These are phyloP conservation scores for Tribonema minus DNA, from an alignment of 108 stramenopile species.

Conservation along the genomic window DNA sequence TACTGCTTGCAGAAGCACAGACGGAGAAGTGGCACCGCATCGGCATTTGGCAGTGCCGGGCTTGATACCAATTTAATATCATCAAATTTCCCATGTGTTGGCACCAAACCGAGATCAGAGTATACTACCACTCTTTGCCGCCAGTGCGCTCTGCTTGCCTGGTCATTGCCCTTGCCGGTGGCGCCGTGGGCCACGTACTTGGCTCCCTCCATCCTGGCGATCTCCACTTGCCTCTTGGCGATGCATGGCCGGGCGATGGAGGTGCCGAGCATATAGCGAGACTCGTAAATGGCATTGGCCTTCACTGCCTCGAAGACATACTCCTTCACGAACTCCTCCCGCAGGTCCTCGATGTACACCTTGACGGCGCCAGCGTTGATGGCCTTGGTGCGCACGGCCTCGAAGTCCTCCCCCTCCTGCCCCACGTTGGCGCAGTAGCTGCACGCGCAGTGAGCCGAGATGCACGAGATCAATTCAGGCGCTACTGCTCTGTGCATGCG, in stretches of 20 bases:
- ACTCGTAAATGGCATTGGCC: slow-evolving; percentile 82
- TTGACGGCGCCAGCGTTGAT: slow-evolving; percentile 46
- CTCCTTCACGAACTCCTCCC: slow-evolving; percentile 87
- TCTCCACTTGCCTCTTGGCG: slow-evolving; percentile 95
- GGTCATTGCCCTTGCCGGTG: slow-evolving; percentile 99
- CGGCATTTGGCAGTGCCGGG: too few relatives aligned
- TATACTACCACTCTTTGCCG: too few relatives aligned
- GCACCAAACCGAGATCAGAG: too few relatives aligned
- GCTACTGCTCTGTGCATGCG: too few relatives aligned
- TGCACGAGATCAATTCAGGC: slow-evolving; percentile 64
- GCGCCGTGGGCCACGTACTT: slow-evolving; percentile 90
- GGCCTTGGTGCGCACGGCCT: slow-evolving; percentile 48
- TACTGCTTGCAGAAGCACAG: too few relatives aligned
- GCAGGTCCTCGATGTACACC: slow-evolving; percentile 76
- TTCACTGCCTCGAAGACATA: slow-evolving; percentile 92
- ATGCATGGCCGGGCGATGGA: slow-evolving; percentile 97
- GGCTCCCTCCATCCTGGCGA: slow-evolving; percentile 80
- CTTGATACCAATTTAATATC: too few relatives aligned
- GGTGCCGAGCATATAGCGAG: slow-evolving; percentile 24
- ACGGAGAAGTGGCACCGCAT: too few relatives aligned
- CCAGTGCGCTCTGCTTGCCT: too few relatives aligned
- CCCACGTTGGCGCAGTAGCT: slow-evolving; percentile 58
- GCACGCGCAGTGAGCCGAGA: slow-evolving; percentile 32
- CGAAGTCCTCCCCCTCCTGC: slow-evolving; percentile 53
- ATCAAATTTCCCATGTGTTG: too few relatives aligned